Base-by-base conservation (phyloP, 306 rosid genomes). In the Canavalia ensiformis region DNA sequence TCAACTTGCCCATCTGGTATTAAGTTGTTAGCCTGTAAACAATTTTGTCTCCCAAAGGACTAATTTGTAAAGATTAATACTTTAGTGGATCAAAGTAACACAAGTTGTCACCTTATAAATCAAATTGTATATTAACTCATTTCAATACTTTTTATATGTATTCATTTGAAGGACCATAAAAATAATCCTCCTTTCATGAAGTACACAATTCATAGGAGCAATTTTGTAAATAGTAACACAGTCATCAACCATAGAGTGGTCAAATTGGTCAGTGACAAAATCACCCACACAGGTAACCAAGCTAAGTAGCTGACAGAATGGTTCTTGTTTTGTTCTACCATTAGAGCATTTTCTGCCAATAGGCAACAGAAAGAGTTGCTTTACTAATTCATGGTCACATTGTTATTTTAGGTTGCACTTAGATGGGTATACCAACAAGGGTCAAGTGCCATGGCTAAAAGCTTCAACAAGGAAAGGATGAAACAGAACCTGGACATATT, bases 391-490 rank as follows among this genome's bases (percentile, higher is more conserved):
- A 50, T 29, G 44, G 41, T 62, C 44, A 59, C 35, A 62, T 63
- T 77, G n/a, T 73, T 1, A 74, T 82, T 78, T 45, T 86, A 87
- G 92, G 86, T 89, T 63, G 86, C 88, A 59, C 80, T 89, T 31
- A 83, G 93, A 54, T 89, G 93, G 93, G 73, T 42, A 28, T 79
- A 81, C 77, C 89, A 89, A 77, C 89, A 81, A 83, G 91, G 90
- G 29, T 82, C 81, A 49, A 84, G 91, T 77, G 79, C 84, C 18
- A 63, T 86, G 75, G 86, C 71, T 6, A 89, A 77, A 72, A 89
- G 91, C 68, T 86, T 84, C 81, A 85, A 89, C 85, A 86, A 83
- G 75, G 89, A 84, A 76, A 86, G 90, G 86, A 91, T 89, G 89
- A 86, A 76, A 68, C 84, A 81, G 66, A 91, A 89, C 76, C 58